Evolutionary conservation across 1,284 basidiomycete species (phyloP).

Genomic region (Earliella scabrosa): DNA sequence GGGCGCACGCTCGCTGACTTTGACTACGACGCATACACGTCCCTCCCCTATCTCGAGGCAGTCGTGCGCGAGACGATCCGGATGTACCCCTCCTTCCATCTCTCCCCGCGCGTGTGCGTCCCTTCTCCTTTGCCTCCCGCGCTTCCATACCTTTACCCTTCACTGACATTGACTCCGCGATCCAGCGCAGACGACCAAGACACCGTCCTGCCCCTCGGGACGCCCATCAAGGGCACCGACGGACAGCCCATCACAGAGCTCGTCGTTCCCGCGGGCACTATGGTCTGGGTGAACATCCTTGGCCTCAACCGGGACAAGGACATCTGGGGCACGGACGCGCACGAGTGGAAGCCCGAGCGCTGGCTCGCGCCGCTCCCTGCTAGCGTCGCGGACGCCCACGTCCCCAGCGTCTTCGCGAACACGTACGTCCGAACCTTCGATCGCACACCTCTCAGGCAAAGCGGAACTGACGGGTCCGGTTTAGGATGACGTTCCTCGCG

Average conservation of each 20-base stretch:
- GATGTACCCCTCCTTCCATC: constrained; percentile 28
- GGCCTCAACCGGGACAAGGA: constrained; percentile 28
- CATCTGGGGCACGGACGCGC: constrained; percentile 47
- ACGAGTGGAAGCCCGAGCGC: constrained; percentile 45
- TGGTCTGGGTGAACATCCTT: constrained; percentile 15
- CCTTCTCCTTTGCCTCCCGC: constrained; percentile 7
- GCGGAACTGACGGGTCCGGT: background rate
- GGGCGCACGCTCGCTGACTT: constrained; percentile 16
- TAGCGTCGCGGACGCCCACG: constrained; percentile 24
- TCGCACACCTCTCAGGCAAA: fast-evolving
- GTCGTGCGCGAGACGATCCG: constrained; percentile 45
- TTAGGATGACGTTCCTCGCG: constrained; percentile 32
- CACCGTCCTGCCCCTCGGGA: constrained; percentile 6
- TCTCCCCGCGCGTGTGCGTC: constrained; percentile 13
- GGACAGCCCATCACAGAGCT: background rate
- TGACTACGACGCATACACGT: constrained; percentile 25
- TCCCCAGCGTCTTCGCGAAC: constrained; percentile 30
- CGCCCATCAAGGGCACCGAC: constrained; percentile 1
- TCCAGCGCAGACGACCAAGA: constrained; percentile 21
- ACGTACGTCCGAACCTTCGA: constrained; percentile 14
- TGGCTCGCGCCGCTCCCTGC: constrained; percentile 36
- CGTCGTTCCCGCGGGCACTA: constrained; percentile 17
- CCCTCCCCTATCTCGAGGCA: constrained; percentile 55
- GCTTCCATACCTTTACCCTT: no score
- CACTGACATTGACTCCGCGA: constrained; percentile 35